phyloP scores from a whole-genome alignment of 148 eudicot genomes.

The Chenopodium suecicum region DNA sequence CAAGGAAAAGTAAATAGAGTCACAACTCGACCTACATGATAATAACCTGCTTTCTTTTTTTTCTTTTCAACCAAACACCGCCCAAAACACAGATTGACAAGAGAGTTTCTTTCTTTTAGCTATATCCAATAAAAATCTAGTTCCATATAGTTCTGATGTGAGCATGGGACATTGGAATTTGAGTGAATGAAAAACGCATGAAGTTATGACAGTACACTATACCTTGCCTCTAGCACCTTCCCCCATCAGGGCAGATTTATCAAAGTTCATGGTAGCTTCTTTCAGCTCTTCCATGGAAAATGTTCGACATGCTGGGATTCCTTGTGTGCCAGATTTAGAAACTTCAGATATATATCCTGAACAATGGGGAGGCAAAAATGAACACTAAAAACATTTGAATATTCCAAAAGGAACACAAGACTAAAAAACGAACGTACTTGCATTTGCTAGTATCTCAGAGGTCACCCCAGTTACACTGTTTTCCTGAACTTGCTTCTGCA shows the following conservation, averaged over 20 bases:
- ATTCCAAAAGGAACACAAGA: background rate
- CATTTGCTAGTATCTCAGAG: constrained; percentile 59
- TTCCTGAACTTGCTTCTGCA: constrained; percentile 51
- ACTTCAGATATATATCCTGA: constrained; percentile 64
- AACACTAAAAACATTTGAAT: constrained; percentile 2
- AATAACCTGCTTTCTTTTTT: too few relatives aligned
- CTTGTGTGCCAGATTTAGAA: constrained; percentile 54
- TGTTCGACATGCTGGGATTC: constrained; percentile 44
- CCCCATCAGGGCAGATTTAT: constrained; percentile 47
- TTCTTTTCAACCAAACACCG: background rate
- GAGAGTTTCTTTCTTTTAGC: background rate
- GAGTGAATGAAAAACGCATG: background rate
- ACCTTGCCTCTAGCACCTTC: constrained; percentile 78
- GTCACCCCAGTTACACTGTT: constrained; percentile 44
- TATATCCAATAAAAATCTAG: background rate
- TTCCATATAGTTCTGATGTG: background rate
- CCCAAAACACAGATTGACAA: background rate
- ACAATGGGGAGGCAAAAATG: constrained; percentile 15
- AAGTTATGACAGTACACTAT: constrained; percentile 12
- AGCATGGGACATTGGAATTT: background rate
- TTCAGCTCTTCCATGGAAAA: constrained; percentile 57
- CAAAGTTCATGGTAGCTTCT: constrained; percentile 67
- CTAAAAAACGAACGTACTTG: constrained; percentile 49
- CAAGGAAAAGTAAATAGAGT: background rate
- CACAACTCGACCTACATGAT: background rate